Base-by-base conservation (phyloP, 805 yeast species). In the Cephaloascus albidus region DNA sequence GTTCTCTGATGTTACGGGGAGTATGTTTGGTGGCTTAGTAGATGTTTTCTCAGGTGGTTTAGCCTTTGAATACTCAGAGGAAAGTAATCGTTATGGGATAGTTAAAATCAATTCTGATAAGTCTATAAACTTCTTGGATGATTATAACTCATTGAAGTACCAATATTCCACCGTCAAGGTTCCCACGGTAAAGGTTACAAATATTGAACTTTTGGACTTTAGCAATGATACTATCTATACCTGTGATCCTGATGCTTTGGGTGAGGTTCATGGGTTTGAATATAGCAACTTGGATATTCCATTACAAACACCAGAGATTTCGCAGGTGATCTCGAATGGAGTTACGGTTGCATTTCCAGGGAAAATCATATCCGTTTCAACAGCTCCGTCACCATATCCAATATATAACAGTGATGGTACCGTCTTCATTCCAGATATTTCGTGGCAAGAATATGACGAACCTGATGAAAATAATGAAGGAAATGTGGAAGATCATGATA, bases 41-140 rank as follows among this genome's bases (percentile, higher is more conserved):
- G 51, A 51, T 28, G 63, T 62, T 4, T 63, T 66, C 66, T 60
- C 65, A 3, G 70, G 68, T 3, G 70, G 67, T 2, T 49, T 63
- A 18, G 61, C 57, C 2, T 62, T 58, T 43, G 68, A 62, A 48
- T 60, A 57, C 39, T 61, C 61, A 44, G 64, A 63, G 38, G 57
- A 56, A 27, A 54, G 42, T 8, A 61, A 63, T 45, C 47, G 53
- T 20, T 62, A 57, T 44, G 70, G 70, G 1, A 43, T 63, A n/a
- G 65, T 61, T n/a, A 43, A 47, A 31, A 20, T 34, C n/a, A 34
- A 34, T 31, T n/a, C 33, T 10, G 33, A 31, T n/a, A 14, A n/a
- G 8, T 31, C 33, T n/a, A 31, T 31, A 8, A 14, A 31, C 17
- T 16, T 31, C 10, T n/a, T 31, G 8, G 18, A 14, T 8, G 33